These are phyloP conservation scores for Penicillium desertorum DNA, from an alignment of 495 filamentous ascomycete species.

Conservation along the genomic window DNA sequence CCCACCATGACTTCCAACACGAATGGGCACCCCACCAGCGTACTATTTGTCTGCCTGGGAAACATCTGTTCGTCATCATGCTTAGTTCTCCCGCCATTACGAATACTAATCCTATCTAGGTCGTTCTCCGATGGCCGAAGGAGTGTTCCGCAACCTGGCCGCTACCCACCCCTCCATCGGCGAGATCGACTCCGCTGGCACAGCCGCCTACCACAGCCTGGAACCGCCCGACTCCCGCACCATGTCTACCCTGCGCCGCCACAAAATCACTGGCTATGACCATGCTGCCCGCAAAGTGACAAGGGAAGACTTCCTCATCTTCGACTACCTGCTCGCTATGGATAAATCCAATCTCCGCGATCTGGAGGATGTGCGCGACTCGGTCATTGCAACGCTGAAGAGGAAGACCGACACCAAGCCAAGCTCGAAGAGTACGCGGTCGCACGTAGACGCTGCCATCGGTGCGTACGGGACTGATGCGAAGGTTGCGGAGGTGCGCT, in stretches of 20 bases:
- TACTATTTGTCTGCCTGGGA: conserved; percentile 94
- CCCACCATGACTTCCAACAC: conserved; percentile 24
- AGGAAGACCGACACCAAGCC: conserved; percentile 30
- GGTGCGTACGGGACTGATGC: conserved; percentile 32
- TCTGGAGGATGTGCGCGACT: conserved; percentile 57
- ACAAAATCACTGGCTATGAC: conserved; percentile 72
- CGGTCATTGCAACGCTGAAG: conserved; percentile 50
- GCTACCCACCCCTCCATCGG: conserved; percentile 57
- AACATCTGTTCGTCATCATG: conserved; percentile 73
- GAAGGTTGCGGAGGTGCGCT: conserved; percentile 58
- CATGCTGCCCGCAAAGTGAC: conserved; percentile 77
- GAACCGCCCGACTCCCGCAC: conserved; percentile 78
- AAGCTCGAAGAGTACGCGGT: conserved; percentile 27
- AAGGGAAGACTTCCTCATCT: conserved; percentile 70
- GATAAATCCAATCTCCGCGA: conserved; percentile 80
- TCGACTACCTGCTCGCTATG: conserved; percentile 96
- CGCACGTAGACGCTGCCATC: conserved; percentile 29
- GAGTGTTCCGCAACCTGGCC: conserved; percentile 77
- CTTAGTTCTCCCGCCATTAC: conserved; percentile 7
- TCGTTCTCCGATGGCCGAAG: conserved; percentile 92
- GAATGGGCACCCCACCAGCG: conserved; percentile 53
- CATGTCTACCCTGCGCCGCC: conserved; percentile 69
- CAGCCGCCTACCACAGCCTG: conserved; percentile 76
- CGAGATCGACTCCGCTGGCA: conserved; percentile 85
- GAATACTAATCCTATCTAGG: conserved; percentile 31